Base-by-base conservation (phyloP, 1,139 yeast genomes). In the Magnusiomyces tetraspermus region DNA sequence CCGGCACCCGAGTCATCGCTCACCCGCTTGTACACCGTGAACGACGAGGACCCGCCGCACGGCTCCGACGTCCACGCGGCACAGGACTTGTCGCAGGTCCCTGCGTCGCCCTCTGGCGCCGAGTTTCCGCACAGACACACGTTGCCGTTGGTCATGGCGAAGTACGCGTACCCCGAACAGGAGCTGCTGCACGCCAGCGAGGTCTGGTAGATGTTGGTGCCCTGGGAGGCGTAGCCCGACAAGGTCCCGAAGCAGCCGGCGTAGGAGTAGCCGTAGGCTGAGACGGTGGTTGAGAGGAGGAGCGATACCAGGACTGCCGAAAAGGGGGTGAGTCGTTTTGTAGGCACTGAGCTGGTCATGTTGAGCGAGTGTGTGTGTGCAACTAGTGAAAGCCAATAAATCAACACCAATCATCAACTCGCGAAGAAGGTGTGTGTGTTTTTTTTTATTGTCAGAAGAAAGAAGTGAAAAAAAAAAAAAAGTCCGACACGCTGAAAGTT, bases 111-210 rank as follows among this genome's bases (percentile, higher is more conserved):
- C 22, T 68, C 58, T 1, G 95, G 95, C 21, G 73, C 63, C 0
- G 70, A 58, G 56, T 70, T 63, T 56, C 89, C 85, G 67, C 96
- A 87, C 63, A 73, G 78, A 68, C 96, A 87, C 22, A 70, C 67
- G 51, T 71, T 64, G 43, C 88, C 90, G 44, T 75, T 63, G 19
- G 70, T 68, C 46, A 83, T 60, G 5, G 92, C 95, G 60, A 81
- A 76, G 31, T 53, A 53, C n/a, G 46, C 11, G 28, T 44, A 49
- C 17, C 51, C 54, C 4, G 56, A 36, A 19, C 56, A 53, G 47
- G 51, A 40, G 2, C 17, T 22, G 22, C 46, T 22, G 46, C 56
- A 53, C 43, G 49, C 48, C 4, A 49, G 41, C 10, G 54, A 46
- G 26, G 52, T 42, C 47, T 53, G 54, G 23, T 28, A 51, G 19